Percentiles rank a stretch among this genome's conserved stretches.
Conservation (phyloP, 1,284 basidiomycete species). For the Tilletia indica region DNA sequence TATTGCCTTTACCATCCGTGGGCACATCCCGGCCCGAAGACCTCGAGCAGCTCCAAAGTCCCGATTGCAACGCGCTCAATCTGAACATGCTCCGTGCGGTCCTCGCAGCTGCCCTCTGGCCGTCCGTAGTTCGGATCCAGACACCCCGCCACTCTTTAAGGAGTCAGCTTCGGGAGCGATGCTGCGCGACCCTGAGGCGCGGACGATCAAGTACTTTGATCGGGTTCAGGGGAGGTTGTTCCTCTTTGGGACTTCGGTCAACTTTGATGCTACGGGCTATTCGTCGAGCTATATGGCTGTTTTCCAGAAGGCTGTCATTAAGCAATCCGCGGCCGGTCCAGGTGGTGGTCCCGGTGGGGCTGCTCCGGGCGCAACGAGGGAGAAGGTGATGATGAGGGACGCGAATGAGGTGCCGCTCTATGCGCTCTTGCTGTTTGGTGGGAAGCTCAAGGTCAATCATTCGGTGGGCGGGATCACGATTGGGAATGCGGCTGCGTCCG, state of each 20-base stretch:
- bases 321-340: constrained; percentile 60
- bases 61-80: constrained; percentile 29
- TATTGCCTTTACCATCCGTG: not conserved
- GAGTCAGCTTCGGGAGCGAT: constrained; percentile 47
- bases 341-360: constrained; percentile 61
- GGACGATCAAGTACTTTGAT: constrained; percentile 48
- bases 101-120: constrained; percentile 55
- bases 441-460: constrained; percentile 71
- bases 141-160: constrained; percentile 46
- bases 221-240: constrained; percentile 65
- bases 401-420: constrained; percentile 87
- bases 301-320: constrained; percentile 68
- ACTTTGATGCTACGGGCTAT: constrained; percentile 74
- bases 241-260: constrained; percentile 77
- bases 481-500: constrained; percentile 8
- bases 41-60: constrained; percentile 2
- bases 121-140: constrained; percentile 59
- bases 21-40: not conserved
- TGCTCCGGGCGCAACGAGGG: constrained; percentile 18
- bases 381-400: constrained; percentile 80
- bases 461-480: constrained; percentile 68
- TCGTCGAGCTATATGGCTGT: constrained; percentile 76
- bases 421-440: constrained; percentile 79
- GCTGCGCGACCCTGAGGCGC: constrained; percentile 43
- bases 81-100: constrained; percentile 40